These are phyloP conservation scores for Aspergillus terreus DNA, from an alignment of 2,329 filamentous ascomycete species.

Conservation along the genomic window DNA sequence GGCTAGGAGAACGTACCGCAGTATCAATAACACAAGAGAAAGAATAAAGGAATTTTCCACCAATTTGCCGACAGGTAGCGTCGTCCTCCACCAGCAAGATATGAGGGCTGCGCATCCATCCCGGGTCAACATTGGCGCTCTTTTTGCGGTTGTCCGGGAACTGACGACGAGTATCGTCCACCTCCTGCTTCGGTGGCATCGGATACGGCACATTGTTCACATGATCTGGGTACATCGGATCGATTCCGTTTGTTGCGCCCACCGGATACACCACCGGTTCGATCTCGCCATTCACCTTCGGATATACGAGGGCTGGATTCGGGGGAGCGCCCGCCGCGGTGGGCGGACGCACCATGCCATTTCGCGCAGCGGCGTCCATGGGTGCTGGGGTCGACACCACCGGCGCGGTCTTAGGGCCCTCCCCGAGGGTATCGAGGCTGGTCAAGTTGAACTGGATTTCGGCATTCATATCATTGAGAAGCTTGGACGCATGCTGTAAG, in stretches of 20 bases:
- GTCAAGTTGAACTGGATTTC: conserved; percentile 62
- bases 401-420: conserved; percentile 54
- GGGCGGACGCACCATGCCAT: conserved; percentile 40
- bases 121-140: conserved; percentile 58
- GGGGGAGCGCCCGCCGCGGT: conserved; percentile 40
- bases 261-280: conserved; percentile 84
- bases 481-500: conserved; percentile 63
- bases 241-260: conserved; percentile 84
- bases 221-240: conserved; percentile 90
- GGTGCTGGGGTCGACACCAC: conserved; percentile 57
- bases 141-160: conserved; percentile 56
- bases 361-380: conserved; percentile 49
- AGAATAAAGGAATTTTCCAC: conserved; percentile 63
- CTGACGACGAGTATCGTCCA: conserved; percentile 49
- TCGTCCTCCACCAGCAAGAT: conserved; percentile 88
- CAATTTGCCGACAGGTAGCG: conserved; percentile 63
- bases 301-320: conserved; percentile 49
- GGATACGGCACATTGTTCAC: conserved; percentile 91
- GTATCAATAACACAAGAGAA: conserved; percentile 63
- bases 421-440: conserved; percentile 64
- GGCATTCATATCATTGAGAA: conserved; percentile 62
- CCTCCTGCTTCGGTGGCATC: conserved; percentile 61
- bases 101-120: conserved; percentile 66
- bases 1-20: conserved; percentile 47
- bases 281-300: conserved; percentile 53